These are phyloP conservation scores for Plantago coronopus DNA, from an alignment of 305 asterid genomes.

Conservation along the genomic window DNA sequence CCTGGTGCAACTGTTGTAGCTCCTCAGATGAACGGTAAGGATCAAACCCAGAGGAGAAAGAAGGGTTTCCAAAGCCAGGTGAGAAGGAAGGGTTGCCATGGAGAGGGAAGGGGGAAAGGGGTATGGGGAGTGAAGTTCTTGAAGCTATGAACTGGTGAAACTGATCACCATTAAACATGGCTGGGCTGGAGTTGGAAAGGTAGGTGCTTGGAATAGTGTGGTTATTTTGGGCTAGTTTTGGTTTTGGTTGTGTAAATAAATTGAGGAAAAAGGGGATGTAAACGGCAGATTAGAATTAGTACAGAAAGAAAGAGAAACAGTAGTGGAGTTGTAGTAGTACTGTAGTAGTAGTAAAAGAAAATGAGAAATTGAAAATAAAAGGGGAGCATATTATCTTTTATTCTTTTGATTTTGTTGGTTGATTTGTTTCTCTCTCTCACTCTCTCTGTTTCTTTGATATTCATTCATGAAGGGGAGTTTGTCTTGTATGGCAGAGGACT, in stretches of 20 bases:
- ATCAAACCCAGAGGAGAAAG: constrained; percentile 7
- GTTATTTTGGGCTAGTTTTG: background rate
- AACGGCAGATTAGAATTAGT: background rate
- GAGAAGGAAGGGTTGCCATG: constrained; percentile 1
- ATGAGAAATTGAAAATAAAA: background rate
- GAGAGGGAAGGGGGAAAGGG: constrained; percentile 4
- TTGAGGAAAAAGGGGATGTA: background rate
- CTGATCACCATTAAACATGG: constrained; percentile 15
- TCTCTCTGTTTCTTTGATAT: too few relatives aligned
- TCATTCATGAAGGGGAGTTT: background rate
- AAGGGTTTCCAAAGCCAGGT: too few relatives aligned
- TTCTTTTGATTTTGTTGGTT: too few relatives aligned
- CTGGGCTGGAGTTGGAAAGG: background rate
- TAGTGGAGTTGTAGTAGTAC: too few relatives aligned
- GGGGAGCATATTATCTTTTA: background rate
- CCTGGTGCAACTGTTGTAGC: background rate
- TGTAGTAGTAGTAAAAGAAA: background rate
- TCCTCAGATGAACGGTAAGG: constrained; percentile 3
- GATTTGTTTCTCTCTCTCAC: too few relatives aligned
- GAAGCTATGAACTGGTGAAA: constrained; percentile 7
- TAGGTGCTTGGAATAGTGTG: background rate
- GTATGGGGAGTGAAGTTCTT: constrained; percentile 14
- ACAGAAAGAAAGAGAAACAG: too few relatives aligned
- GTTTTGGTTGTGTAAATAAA: background rate
- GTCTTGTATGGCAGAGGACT: constrained; percentile 7